phyloP scores from a whole-genome alignment of 495 filamentous ascomycete genomes.

The Aspergillus saccharolyticus region DNA sequence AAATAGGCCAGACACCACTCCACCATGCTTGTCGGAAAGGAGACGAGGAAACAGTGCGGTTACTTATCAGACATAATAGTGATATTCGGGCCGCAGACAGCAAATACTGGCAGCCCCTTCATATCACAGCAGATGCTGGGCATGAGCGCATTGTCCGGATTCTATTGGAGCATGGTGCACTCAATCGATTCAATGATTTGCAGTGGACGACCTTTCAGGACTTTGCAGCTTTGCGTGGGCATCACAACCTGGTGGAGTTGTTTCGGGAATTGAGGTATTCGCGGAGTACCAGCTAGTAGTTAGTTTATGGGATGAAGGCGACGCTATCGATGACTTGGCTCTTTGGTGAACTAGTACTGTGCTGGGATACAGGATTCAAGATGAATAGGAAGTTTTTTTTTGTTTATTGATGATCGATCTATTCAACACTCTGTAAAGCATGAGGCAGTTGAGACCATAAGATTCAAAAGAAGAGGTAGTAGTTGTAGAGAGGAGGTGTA shows the following conservation, averaged over 20 bases:
- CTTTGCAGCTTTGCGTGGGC: not conserved
- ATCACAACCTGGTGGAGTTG: conserved; percentile 4
- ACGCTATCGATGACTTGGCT: no score
- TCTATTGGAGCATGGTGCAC: not conserved
- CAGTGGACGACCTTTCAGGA: not conserved
- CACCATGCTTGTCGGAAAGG: conserved; percentile 4
- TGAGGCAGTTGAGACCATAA: no score
- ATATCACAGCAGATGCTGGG: not conserved
- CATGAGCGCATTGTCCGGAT: not conserved
- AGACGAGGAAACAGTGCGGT: conserved; percentile 2
- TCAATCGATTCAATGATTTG: not conserved
- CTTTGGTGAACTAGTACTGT: no score
- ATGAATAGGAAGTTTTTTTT: no score
- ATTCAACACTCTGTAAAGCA: no score
- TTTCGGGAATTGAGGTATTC: not conserved
- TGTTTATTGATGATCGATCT: no score
- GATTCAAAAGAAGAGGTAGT: no score
- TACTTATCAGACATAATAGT: not conserved
- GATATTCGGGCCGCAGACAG: not conserved
- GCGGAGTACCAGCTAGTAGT: not conserved
- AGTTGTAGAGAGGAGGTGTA: no score
- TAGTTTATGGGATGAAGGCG: no score
- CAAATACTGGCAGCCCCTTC: not conserved
- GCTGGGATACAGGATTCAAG: no score
- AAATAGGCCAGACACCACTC: not conserved